phyloP scores from a whole-genome alignment of 768 basidiomycete species.

The Crassisporium funariophilum region DNA sequence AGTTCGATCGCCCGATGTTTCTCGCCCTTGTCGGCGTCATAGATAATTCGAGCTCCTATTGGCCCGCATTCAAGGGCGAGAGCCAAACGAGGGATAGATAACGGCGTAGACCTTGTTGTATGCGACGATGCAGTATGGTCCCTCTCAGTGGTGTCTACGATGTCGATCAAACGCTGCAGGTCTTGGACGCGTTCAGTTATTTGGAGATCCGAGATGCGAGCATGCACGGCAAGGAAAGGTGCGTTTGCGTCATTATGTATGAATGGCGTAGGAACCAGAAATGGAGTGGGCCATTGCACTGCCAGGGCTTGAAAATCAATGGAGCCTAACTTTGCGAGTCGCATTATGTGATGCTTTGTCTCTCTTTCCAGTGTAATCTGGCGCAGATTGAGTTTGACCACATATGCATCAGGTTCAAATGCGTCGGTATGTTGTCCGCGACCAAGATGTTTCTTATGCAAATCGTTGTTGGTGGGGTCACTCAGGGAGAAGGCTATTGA shows the following conservation, averaged over 20 bases:
- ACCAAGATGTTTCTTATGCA: slow-evolving; percentile 61
- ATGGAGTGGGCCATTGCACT: slow-evolving; percentile 66
- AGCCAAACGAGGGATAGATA: slow-evolving; percentile 51
- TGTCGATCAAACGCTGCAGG: slow-evolving; percentile 42
- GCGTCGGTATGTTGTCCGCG: slow-evolving; percentile 29
- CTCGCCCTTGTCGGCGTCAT: slow-evolving; percentile 39
- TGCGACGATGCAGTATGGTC: slow-evolving; percentile 13
- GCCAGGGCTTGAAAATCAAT: slow-evolving; percentile 43
- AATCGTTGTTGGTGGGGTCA: slow-evolving; percentile 40
- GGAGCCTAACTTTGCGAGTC: slow-evolving; percentile 45
- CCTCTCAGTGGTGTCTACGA: slow-evolving; percentile 19
- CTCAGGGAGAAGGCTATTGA: slow-evolving; percentile 47
- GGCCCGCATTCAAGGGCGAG: slow-evolving; percentile 52
- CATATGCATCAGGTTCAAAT: slow-evolving; percentile 52
- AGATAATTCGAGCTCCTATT: slow-evolving; percentile 53
- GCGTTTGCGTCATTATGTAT: slow-evolving; percentile 60
- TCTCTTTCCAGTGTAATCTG: slow-evolving; percentile 48
- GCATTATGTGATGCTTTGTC: slow-evolving; percentile 34
- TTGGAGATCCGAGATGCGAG: slow-evolving; percentile 46
- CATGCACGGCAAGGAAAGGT: slow-evolving; percentile 52
- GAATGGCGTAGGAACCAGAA: slow-evolving; percentile 50
- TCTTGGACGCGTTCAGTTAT: slow-evolving; percentile 57
- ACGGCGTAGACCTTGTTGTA: slow-evolving; percentile 21
- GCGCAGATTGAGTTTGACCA: slow-evolving; percentile 44
- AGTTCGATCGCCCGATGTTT: slow-evolving; percentile 57